phyloP scores from a whole-genome alignment of 2,329 filamentous ascomycete species.

The Ophiostoma sp. region DNA sequence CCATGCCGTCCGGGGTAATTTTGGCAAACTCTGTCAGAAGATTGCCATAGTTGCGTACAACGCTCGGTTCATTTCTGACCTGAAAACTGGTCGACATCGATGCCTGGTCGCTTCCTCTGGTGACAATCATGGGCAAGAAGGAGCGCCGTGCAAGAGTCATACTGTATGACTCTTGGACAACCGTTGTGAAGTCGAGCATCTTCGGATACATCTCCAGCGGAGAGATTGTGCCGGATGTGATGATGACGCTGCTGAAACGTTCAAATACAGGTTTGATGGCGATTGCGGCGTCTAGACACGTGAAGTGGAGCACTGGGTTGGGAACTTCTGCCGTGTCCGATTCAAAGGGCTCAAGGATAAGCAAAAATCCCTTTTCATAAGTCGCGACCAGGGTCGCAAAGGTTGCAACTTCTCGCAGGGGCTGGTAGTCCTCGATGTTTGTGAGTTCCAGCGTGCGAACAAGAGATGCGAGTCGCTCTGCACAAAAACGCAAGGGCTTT shows the following conservation, averaged over 20 bases:
- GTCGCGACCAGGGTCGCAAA: slow-evolving; percentile 96
- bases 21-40: slow-evolving; percentile 93
- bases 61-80: slow-evolving; percentile 90
- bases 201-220: slow-evolving; percentile 98
- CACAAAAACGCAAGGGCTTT: slow-evolving; percentile 91
- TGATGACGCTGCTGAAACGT: slow-evolving; percentile 95
- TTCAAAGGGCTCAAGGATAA: slow-evolving; percentile 97
- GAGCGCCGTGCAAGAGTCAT: slow-evolving; percentile 94
- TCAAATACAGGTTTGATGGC: slow-evolving; percentile 98
- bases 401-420: slow-evolving; percentile 93
- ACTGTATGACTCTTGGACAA: slow-evolving; percentile 93
- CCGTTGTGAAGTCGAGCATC: slow-evolving; percentile 90
- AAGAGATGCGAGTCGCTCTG: slow-evolving; percentile 89
- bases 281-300: slow-evolving; percentile 94
- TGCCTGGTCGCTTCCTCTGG: slow-evolving; percentile 89
- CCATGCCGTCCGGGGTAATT: slow-evolving; percentile 92
- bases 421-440: slow-evolving; percentile 97
- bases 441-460: slow-evolving; percentile 93
- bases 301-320: slow-evolving; percentile 95
- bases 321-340: slow-evolving; percentile 93
- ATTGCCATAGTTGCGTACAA: slow-evolving; percentile 96
- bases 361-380: slow-evolving; percentile 92
- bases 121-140: slow-evolving; percentile 98
- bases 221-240: slow-evolving; percentile 95
- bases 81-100: slow-evolving; percentile 92